phyloP scores from a whole-genome alignment of 371 early-diverging fungal species.

The Saksenaea oblongispora region DNA sequence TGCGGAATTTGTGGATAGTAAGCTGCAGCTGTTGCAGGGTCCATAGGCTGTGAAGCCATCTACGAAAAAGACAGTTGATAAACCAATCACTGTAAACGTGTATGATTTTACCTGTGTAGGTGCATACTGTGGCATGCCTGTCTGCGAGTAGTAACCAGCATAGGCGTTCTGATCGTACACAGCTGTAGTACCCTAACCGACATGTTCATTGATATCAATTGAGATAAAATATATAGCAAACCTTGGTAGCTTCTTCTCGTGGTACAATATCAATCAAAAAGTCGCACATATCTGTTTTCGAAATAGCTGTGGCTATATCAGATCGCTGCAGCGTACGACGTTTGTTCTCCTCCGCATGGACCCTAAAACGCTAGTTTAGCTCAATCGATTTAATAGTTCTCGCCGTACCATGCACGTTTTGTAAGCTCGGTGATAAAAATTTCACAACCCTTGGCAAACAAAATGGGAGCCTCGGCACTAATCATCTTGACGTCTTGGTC shows the following conservation, averaged over 20 bases:
- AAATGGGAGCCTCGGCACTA: slow-evolving; percentile 90
- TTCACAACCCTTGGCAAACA: slow-evolving; percentile 98
- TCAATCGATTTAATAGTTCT: background rate
- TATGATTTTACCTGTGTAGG: slow-evolving; percentile 16
- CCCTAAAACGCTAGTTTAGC: slow-evolving; percentile 48
- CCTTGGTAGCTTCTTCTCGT: slow-evolving; percentile 71
- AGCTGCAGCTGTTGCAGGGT: slow-evolving; percentile 13
- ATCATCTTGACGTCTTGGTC: slow-evolving; percentile 94
- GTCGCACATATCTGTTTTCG: slow-evolving; percentile 97
- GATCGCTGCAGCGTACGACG: slow-evolving; percentile 95
- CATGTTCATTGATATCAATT: background rate
- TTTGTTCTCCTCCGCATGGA: slow-evolving; percentile 98
- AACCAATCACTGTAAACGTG: too few relatives aligned
- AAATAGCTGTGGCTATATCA: slow-evolving; percentile 95
- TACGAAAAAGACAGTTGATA: background rate
- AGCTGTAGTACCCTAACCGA: background rate
- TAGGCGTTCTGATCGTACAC: slow-evolving; percentile 25
- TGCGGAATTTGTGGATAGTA: slow-evolving; percentile 28
- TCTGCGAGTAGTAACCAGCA: slow-evolving; percentile 28
- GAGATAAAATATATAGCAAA: background rate
- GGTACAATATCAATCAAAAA: slow-evolving; percentile 99
- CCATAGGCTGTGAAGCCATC: slow-evolving; percentile 7
- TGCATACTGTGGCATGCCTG: slow-evolving; percentile 18
- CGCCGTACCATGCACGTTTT: slow-evolving; percentile 85
- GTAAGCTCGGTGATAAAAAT: slow-evolving; percentile 97